Percentiles rank a stretch among this genome's conserved stretches.
phyloP scores from a whole-genome alignment of 2,329 filamentous ascomycete species.

The Paracoccidioides lutzii region DNA sequence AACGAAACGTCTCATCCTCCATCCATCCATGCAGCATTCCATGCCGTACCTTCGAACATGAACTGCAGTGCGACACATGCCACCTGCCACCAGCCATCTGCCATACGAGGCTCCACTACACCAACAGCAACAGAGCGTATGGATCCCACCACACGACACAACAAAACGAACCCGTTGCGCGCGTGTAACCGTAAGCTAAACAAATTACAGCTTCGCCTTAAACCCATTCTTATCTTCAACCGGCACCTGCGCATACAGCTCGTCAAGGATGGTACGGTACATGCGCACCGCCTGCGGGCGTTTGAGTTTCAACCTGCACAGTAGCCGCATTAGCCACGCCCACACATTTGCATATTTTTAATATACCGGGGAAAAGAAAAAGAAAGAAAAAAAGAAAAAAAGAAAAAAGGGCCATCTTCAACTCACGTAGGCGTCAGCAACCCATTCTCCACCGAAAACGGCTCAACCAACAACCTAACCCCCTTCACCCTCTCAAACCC shows the following conservation, averaged over 20 bases:
- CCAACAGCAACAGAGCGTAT: no score
- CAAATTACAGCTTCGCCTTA: constrained; percentile 31
- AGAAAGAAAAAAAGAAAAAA: neutral
- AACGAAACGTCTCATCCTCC: no score
- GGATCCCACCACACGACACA: no score
- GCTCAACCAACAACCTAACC: constrained; percentile 65
- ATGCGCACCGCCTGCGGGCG: constrained; percentile 53
- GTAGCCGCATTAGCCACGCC: constrained; percentile 10
- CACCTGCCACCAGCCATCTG: no score
- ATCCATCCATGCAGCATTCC: no score
- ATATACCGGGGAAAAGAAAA: neutral
- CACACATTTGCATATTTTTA: neutral
- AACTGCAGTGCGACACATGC: no score
- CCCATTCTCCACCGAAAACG: constrained; percentile 88
- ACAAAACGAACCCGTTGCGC: no score
- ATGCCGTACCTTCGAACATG: no score
- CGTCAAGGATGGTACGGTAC: constrained; percentile 45
- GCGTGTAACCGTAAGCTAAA: no score
- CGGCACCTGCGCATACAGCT: constrained; percentile 47
- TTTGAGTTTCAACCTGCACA: constrained; percentile 54
- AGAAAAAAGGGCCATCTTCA: neutral
- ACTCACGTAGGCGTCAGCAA: constrained; percentile 44
- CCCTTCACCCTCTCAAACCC: constrained; percentile 74
- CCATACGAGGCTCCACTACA: no score
- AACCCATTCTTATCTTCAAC: constrained; percentile 24